These are phyloP conservation scores for Diaporthe capsici DNA, from an alignment of 2,329 filamentous ascomycete species.

Conservation along the genomic window DNA sequence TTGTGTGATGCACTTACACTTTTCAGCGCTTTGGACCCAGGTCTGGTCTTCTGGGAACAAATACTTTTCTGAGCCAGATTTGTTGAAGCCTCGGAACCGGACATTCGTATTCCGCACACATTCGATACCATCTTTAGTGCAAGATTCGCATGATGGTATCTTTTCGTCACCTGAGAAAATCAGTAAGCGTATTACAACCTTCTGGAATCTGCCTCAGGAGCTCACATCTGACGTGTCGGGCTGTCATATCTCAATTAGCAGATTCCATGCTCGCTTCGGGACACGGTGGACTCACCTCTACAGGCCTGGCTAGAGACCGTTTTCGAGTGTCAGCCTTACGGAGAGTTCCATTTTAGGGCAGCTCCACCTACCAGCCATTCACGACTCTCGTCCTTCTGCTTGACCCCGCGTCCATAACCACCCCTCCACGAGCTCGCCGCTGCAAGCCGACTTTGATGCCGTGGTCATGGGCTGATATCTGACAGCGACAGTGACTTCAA, in stretches of 20 bases:
- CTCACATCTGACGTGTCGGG: slow-evolving; percentile 17
- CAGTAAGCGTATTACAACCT: background rate
- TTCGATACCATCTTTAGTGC: slow-evolving; percentile 13
- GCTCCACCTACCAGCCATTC: slow-evolving; percentile 6
- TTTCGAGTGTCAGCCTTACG: background rate
- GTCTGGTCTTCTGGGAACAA: slow-evolving; percentile 5
- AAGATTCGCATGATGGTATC: background rate
- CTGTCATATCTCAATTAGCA: background rate
- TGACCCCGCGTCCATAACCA: background rate
- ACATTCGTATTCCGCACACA: background rate
- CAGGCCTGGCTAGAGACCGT: background rate
- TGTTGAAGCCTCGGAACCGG: slow-evolving; percentile 9
- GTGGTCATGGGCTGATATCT: background rate
- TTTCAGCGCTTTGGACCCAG: background rate
- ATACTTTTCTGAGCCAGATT: background rate
- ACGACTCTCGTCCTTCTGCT: slow-evolving; percentile 11
- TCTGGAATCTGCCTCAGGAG: too few relatives aligned
- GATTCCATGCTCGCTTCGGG: background rate
- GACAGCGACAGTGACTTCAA: background rate
- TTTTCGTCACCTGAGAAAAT: background rate
- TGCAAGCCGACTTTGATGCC: background rate
- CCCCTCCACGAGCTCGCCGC: background rate
- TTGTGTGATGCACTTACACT: background rate
- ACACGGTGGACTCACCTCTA: background rate
- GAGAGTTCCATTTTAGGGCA: background rate